Percentiles rank a stretch among this genome's conserved stretches.
Conservation (phyloP, 495 filamentous ascomycete genomes). For the Penicillium simplicissimum region DNA sequence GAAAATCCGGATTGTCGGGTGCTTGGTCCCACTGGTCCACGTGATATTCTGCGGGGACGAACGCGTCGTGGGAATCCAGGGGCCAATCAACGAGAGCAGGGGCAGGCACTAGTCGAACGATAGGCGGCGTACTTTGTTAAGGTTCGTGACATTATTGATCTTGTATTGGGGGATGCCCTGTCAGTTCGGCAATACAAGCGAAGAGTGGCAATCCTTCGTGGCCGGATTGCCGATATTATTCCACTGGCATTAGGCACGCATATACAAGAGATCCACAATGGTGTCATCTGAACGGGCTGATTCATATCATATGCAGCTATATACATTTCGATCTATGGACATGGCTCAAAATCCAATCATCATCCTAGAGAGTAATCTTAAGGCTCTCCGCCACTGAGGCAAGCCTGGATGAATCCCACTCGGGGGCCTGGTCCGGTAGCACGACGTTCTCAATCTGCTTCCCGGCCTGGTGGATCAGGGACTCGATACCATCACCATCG, state of each 20-base stretch:
- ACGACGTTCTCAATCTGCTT: conserved; percentile 29
- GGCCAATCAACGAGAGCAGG: neutral
- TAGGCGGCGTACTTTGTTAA: neutral
- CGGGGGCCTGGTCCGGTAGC: conserved; percentile 28
- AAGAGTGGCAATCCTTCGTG: neutral
- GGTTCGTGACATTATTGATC: neutral
- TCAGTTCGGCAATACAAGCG: neutral
- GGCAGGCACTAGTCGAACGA: neutral
- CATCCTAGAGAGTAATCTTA: conserved; percentile 22
- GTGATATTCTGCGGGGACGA: conserved; percentile 11
- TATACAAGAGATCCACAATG: neutral
- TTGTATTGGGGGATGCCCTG: neutral
- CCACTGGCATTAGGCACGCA: no score
- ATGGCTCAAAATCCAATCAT: neutral
- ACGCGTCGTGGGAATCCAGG: neutral
- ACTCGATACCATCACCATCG: conserved; percentile 45
- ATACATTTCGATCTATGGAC: conserved; percentile 7
- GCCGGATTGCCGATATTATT: neutral
- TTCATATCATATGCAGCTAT: neutral
- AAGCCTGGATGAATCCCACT: conserved; percentile 25
- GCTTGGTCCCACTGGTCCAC: conserved; percentile 7
- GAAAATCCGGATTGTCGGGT: conserved; percentile 18
- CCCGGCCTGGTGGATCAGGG: conserved; percentile 34
- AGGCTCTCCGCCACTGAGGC: conserved; percentile 20
- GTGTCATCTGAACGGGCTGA: neutral